Evolutionary conservation across 2,329 filamentous ascomycete genomes (phyloP).

Genomic region (Colletotrichum euphorbiae): DNA sequence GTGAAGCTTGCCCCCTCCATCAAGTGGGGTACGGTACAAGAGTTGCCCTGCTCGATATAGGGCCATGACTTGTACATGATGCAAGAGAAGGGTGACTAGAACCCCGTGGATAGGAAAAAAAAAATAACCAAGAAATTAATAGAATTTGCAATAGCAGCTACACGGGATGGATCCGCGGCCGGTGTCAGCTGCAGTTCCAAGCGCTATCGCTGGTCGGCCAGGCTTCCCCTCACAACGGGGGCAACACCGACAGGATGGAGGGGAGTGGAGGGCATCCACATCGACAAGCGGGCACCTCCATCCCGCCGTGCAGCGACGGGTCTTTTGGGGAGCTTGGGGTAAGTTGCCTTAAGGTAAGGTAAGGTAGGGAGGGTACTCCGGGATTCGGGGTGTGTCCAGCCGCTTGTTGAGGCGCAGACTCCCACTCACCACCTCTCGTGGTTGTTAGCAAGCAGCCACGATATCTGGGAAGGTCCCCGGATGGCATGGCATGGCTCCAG

Average conservation of each 20-base stretch:
- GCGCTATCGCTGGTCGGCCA: conserved; percentile 13
- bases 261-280: conserved; percentile 23
- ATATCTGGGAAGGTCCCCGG: conserved; percentile 24
- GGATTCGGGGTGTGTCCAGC: conserved; percentile 7
- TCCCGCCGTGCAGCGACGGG: not conserved
- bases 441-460: conserved; percentile 14
- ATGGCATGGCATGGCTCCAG: conserved; percentile 1
- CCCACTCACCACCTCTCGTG: not conserved
- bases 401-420: conserved; percentile 3
- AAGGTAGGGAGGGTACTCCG: not conserved
- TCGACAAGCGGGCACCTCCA: conserved; percentile 13
- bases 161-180: conserved; percentile 6
- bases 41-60: conserved; percentile 29
- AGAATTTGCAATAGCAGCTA: not conserved
- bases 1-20: conserved; percentile 34
- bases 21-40: conserved; percentile 32
- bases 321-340: not conserved
- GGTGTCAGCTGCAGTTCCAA: conserved; percentile 24
- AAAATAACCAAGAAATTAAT: not conserved
- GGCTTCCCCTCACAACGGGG: conserved; percentile 24
- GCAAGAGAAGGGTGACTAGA: conserved; percentile 20
- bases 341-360: not conserved
- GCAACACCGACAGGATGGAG: conserved; percentile 30
- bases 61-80: conserved; percentile 23
- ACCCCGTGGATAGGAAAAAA: conserved; percentile 20